Evolutionary conservation across 495 filamentous ascomycete species (phyloP).

Genomic region (Xylaria flabelliformis): DNA sequence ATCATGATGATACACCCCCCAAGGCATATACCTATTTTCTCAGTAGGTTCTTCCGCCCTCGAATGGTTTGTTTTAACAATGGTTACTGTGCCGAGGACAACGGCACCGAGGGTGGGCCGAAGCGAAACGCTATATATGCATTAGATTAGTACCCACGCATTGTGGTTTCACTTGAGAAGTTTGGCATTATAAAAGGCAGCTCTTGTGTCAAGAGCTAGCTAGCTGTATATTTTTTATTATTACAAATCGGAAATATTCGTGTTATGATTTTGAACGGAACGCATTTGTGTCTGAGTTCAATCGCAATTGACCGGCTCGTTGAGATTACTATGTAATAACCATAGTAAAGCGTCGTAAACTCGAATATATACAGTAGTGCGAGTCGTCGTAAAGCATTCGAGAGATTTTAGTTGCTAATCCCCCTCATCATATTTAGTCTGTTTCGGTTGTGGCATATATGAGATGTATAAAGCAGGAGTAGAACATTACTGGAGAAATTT

Average conservation of each 20-base stretch:
- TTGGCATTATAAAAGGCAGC: background rate
- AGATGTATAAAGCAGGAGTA: no score
- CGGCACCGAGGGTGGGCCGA: constrained; percentile 26
- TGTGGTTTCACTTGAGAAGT: constrained; percentile 12
- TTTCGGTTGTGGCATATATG: background rate
- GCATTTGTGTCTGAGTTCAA: background rate
- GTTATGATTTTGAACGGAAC: background rate
- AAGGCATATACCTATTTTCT: constrained; percentile 29
- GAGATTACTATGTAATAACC: background rate
- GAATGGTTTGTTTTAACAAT: constrained; percentile 1
- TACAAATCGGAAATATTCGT: background rate
- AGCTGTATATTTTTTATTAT: background rate
- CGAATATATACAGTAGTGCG: background rate
- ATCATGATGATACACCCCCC: constrained; percentile 31
- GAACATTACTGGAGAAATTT: no score
- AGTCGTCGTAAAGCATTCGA: background rate
- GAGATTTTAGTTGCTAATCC: no score
- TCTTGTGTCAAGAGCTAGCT: constrained; percentile 3
- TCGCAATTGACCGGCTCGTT: background rate
- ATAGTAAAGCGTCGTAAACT: background rate
- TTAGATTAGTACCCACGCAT: constrained; percentile 15
- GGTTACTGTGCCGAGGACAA: background rate
- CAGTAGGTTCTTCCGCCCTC: constrained; percentile 31
- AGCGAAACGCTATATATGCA: constrained; percentile 32
- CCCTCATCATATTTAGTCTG: background rate